phyloP scores from a whole-genome alignment of 2,329 filamentous ascomycete genomes.

The Monilinia vaccinii-corymbosi region DNA sequence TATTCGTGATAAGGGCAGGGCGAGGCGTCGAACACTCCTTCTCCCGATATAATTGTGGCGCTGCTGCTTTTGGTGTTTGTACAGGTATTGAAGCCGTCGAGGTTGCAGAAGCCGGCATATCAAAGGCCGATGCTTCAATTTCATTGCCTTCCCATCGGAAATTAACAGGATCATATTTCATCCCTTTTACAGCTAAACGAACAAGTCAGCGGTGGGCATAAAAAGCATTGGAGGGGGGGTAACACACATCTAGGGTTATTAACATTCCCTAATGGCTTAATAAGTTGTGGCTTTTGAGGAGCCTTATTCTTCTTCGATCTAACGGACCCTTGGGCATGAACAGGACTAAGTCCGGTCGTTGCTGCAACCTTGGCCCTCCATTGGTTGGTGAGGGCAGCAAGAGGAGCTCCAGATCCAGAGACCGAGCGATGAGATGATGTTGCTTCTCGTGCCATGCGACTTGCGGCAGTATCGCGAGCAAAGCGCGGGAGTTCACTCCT shows the following conservation, averaged over 20 bases:
- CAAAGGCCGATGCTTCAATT: slow-evolving; percentile 71
- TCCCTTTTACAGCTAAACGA: slow-evolving; percentile 73
- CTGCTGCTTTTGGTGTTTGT: slow-evolving; percentile 42
- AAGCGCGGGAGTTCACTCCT: slow-evolving; percentile 50
- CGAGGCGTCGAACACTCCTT: slow-evolving; percentile 52
- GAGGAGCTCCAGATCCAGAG: slow-evolving; percentile 37
- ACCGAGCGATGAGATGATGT: slow-evolving; percentile 50
- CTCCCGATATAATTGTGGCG: slow-evolving; percentile 38
- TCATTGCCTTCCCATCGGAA: slow-evolving; percentile 97
- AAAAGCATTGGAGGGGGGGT: neutral
- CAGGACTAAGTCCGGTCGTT: slow-evolving; percentile 35
- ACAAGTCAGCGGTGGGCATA: neutral
- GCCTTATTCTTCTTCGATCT: slow-evolving; percentile 47
- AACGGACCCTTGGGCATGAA: slow-evolving; percentile 37
- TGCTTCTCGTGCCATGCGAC: slow-evolving; percentile 55
- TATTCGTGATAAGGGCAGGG: slow-evolving; percentile 82
- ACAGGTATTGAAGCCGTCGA: slow-evolving; percentile 39
- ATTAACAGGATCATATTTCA: slow-evolving; percentile 85
- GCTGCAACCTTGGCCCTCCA: slow-evolving; percentile 30
- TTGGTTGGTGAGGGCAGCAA: slow-evolving; percentile 38
- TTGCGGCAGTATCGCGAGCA: slow-evolving; percentile 56
- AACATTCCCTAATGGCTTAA: slow-evolving; percentile 69
- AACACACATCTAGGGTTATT: slow-evolving; percentile 73
- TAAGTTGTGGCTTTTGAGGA: slow-evolving; percentile 73
- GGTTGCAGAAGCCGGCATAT: slow-evolving; percentile 49